Evolutionary conservation across 768 basidiomycete species (phyloP), one percentile per base, ranked within the genome.

Genomic region (Termitomyces bulborhizus): DNA sequence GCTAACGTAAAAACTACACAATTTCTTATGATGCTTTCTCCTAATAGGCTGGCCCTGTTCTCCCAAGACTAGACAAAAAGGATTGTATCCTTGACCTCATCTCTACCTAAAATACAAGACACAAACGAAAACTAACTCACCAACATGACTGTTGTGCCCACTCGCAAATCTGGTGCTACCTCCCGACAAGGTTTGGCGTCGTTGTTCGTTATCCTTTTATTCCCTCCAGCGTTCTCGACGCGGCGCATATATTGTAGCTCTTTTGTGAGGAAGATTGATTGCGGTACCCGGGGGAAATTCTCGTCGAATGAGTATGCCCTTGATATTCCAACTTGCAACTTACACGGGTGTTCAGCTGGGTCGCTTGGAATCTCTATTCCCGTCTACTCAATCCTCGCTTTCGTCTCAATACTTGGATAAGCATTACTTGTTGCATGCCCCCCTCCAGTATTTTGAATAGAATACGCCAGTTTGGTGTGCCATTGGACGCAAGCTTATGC

Each of bases 161-260:
- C 72, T 47, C 74, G 76, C 60, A 78, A 70, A 39, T 79, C 64
- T 79, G 76, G 61, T 77, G 76, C 69, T 79, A 78, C 65, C 71
- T 79, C 48, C 77, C 79, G 8, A 75, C 76, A 36, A 67, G 79
- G 59, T 73, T 72, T 43, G 79, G 78, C 46, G 76, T 75, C 45
- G 66, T 79, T 46, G 77, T 79, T 55, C 60, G 78, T 68, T 26
- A 42, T 15, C 34, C 12, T 27, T 39, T 46, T 29, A 24, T 18
- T 27, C 16, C 26, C 29, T 36, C 43, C 40, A 52, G 47, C 45
- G 32, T 32, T 12, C 24, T 27, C 46, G 16, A 49, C 12, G 18
- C 13, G 42, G 7, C 15, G n/a, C 44, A n/a, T 55, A 78, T 77
- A 52, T 77, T 31, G 69, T n/a, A n/a, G n/a, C n/a, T n/a, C 58